phyloP scores from a whole-genome alignment of 768 basidiomycete genomes.

The Podaxis sp. region DNA sequence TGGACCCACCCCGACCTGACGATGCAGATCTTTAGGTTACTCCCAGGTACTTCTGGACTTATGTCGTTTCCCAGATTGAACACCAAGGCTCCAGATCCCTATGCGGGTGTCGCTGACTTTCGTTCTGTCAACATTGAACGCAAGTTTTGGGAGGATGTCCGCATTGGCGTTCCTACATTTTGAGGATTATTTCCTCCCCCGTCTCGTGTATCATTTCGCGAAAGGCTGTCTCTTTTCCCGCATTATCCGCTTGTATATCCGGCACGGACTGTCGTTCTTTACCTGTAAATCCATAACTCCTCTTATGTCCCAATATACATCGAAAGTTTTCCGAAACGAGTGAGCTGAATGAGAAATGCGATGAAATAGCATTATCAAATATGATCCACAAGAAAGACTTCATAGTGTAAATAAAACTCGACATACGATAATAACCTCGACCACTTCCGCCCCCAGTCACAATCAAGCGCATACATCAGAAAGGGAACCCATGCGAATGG shows the following conservation, averaged over 20 bases:
- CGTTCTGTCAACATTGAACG: too few relatives aligned
- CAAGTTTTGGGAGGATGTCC: too few relatives aligned
- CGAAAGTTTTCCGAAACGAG: background rate
- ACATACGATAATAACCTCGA: background rate
- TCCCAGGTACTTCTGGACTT: background rate
- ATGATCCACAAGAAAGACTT: background rate
- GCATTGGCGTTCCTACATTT: too few relatives aligned
- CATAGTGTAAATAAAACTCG: background rate
- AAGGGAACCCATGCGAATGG: slow-evolving; percentile 32
- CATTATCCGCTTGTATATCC: too few relatives aligned
- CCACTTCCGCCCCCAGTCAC: background rate
- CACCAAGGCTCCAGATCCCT: background rate
- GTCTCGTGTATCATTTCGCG: too few relatives aligned
- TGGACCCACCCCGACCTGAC: background rate
- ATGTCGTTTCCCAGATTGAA: background rate
- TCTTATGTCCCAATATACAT: too few relatives aligned
- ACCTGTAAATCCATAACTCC: too few relatives aligned
- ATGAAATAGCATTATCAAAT: background rate
- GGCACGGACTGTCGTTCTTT: too few relatives aligned
- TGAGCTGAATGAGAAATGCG: background rate
- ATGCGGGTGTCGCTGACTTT: too few relatives aligned
- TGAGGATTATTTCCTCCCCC: too few relatives aligned
- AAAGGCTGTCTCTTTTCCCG: too few relatives aligned
- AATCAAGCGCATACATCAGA: slow-evolving; percentile 18
- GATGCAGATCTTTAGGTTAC: background rate